Evolutionary conservation across 805 yeast genomes (phyloP), one percentile per base, ranked within the genome.

Genomic region (Candida anglica): DNA sequence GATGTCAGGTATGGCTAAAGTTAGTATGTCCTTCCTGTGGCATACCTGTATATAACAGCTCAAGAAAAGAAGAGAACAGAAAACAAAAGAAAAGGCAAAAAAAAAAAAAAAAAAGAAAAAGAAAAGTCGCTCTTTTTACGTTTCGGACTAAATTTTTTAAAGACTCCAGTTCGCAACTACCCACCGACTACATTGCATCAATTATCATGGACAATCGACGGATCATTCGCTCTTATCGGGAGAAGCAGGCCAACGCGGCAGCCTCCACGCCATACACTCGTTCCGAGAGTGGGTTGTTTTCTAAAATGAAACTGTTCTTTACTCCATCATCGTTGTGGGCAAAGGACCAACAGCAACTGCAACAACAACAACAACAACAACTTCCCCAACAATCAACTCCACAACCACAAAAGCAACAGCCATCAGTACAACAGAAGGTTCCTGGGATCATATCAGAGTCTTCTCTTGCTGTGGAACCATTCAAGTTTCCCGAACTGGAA

Each of bases 151-250:
- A n/a, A n/a, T n/a, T n/a, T n/a, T n/a, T n/a, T n/a, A n/a, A n/a
- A n/a, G n/a, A n/a, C n/a, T n/a, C n/a, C n/a, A n/a, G n/a, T n/a
- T n/a, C n/a, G n/a, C n/a, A n/a, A n/a, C n/a, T n/a, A n/a, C n/a
- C n/a, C n/a, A n/a, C n/a, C n/a, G n/a, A n/a, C n/a, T n/a, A n/a
- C n/a, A n/a, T n/a, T n/a, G n/a, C n/a, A n/a, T n/a, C n/a, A 9
- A 21, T 9, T 11, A 9, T 19, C 29, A 61, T 61, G 68, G 66
- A 61, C 42, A 61, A 59, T 44, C 54, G 66, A 41, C 48, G 56
- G 40, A 60, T 60, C 24, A 50, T 50, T 32, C 50, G 50, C 29
- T 48, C 58, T 3, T 55, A 56, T 33, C 46, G 52, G 32, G 54
- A 53, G 20, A 48, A 50, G 37, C 37, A 29, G 22, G 39, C 24